These are phyloP conservation scores for Hortaea werneckii DNA, from an alignment of 2,329 filamentous ascomycete genomes.

Conservation along the genomic window DNA sequence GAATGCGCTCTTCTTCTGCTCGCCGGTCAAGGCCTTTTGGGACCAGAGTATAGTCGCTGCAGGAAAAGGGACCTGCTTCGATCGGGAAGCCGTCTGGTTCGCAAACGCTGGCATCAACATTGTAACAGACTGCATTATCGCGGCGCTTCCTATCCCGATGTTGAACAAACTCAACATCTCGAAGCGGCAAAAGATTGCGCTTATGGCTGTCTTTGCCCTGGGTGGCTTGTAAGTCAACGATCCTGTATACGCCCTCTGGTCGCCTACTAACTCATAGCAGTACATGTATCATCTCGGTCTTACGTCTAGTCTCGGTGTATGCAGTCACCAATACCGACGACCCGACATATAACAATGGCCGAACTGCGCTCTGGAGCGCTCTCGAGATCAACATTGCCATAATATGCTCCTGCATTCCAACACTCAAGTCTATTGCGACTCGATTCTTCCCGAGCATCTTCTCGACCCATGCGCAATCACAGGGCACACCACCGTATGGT, in stretches of 20 bases:
- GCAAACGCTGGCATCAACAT: conserved; percentile 28
- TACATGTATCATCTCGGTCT: conserved; percentile 24
- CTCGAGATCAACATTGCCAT: conserved; percentile 29
- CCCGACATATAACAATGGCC: conserved; percentile 22
- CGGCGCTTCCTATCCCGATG: conserved; percentile 25
- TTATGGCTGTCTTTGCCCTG: conserved; percentile 27
- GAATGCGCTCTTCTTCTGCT: conserved; percentile 32
- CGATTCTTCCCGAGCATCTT: conserved; percentile 27
- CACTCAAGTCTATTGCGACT: conserved; percentile 29
- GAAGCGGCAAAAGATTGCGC: conserved; percentile 21
- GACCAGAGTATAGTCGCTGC: conserved; percentile 18
- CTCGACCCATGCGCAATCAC: not conserved
- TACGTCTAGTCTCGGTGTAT: conserved; percentile 22
- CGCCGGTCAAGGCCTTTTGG: conserved; percentile 35
- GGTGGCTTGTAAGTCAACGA: conserved; percentile 15
- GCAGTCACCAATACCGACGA: conserved; percentile 16
- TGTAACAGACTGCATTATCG: conserved; percentile 26
- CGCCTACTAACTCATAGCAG: not conserved
- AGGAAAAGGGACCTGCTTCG: conserved; percentile 26
- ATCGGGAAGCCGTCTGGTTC: conserved; percentile 33
- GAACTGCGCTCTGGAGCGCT: conserved; percentile 26
- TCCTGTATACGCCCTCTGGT: not conserved
- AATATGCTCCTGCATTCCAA: conserved; percentile 27
- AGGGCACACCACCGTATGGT: not conserved
- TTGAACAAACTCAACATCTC: conserved; percentile 26